Base-by-base conservation (phyloP, 108 stramenopile genomes). In the Schizochytrium sp. region DNA sequence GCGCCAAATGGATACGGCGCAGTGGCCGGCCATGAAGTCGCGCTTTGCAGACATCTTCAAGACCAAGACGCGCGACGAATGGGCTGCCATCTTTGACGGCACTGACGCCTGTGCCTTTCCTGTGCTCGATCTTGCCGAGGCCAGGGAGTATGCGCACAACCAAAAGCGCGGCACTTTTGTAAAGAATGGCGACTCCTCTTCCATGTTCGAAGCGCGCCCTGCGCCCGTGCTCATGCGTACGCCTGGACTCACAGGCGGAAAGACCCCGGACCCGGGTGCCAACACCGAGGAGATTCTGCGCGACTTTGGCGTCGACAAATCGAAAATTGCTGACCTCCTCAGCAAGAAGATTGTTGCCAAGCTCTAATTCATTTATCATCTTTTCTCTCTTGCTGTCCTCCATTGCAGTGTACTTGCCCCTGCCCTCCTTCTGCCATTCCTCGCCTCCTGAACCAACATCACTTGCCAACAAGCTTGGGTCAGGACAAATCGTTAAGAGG, bases 211-310 rank as follows among this genome's bases (percentile, higher is more conserved):
- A 12, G 43, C 76, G 76, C 76, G 76, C 6, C 76, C 76, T 6
- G 76, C 76, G 25, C 76, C 76, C 28, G 76, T 83, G 12, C 76
- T 83, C 76, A 53, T 53, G 51, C 76, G 76, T 8, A 83, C 76
- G 48, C 76, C 76, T 12, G 76, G 76, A 6, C 48, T 53, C 23
- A 53, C n/a, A 1, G 48, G 48, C 12, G 48, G 76, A 6, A 47
- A 47, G 51, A 83, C 48, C 28, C 48, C 76, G 45, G 45, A n/a
- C 19, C 76, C 76, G n/a, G 76, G 76, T 25, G 76, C 19, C 51
- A 6, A 47, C 51, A 83, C 76, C 2, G 76, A 83, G 51, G 76
- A 47, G 45, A 23, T 83, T 55, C 76, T 83, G n/a, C 48, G 25
- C n/a, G 48, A 83, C 6, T 83, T 53, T 53, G 76, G 76, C 3